Percentiles rank a stretch among this genome's conserved stretches.
These are phyloP conservation scores for Zygosaccharomyces bailii DNA, from an alignment of 805 yeast genomes.

Conservation along the genomic window DNA sequence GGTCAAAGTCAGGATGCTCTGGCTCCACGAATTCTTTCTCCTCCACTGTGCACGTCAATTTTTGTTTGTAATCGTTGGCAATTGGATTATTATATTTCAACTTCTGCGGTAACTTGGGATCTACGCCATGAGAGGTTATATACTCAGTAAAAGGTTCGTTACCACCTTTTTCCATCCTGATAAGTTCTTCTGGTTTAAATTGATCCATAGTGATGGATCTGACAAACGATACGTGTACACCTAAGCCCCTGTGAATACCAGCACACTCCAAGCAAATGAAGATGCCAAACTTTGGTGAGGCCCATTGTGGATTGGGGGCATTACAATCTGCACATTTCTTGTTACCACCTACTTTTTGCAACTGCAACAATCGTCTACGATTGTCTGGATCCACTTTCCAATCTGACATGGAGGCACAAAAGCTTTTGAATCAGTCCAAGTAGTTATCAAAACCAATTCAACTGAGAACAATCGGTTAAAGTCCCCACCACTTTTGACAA, in stretches of 20 bases:
- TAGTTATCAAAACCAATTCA: neutral
- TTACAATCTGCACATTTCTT: constrained; percentile 90
- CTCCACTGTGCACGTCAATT: constrained; percentile 69
- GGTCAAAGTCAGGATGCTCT: constrained; percentile 48
- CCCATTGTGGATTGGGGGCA: constrained; percentile 99
- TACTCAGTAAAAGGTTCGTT: constrained; percentile 70
- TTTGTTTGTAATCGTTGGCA: constrained; percentile 91
- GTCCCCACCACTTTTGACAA: neutral
- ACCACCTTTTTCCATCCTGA: constrained; percentile 93
- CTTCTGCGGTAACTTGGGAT: constrained; percentile 57
- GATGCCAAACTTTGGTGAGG: constrained; percentile 96
- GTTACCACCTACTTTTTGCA: constrained; percentile 80
- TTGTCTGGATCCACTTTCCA: constrained; percentile 95
- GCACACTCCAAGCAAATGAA: constrained; percentile 98
- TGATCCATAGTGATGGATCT: constrained; percentile 98
- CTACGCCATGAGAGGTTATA: constrained; percentile 70
- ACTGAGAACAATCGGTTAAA: neutral
- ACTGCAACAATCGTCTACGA: constrained; percentile 67
- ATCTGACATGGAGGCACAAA: constrained; percentile 42
- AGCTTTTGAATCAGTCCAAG: neutral
- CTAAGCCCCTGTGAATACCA: constrained; percentile 91
- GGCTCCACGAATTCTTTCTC: constrained; percentile 67
- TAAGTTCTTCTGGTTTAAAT: constrained; percentile 87
- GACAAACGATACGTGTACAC: constrained; percentile 95
- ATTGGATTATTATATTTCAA: constrained; percentile 81